Evolutionary conservation across 2,329 filamentous ascomycete genomes (phyloP).

Genomic region (Pyricularia sp.): DNA sequence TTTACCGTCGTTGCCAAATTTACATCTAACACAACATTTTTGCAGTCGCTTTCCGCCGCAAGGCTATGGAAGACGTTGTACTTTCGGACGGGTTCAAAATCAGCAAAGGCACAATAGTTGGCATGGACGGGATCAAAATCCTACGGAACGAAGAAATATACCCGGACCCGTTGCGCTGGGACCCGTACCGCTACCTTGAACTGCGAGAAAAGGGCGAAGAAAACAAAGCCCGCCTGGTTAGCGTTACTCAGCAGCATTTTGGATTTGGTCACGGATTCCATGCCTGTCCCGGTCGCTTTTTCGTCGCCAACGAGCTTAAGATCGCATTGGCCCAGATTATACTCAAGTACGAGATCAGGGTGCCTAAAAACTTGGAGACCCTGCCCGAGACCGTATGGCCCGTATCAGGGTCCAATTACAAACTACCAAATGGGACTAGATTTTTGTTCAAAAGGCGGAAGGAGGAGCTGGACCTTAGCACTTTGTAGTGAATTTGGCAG

Average conservation of each 20-base stretch:
- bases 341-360: slow-evolving; percentile 20
- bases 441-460: not conserved
- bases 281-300: slow-evolving; percentile 35
- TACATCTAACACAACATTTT: no score
- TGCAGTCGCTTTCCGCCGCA: no score
- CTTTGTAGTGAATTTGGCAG: no score
- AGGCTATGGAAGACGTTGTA: no score
- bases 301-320: slow-evolving; percentile 32
- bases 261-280: slow-evolving; percentile 34
- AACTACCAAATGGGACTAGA: not conserved
- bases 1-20: no score
- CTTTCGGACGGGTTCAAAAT: not conserved
- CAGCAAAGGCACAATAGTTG: not conserved
- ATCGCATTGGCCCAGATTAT: slow-evolving; percentile 26
- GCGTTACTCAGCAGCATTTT: slow-evolving; percentile 15
- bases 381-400: not conserved
- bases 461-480: not conserved
- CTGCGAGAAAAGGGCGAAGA: not conserved
- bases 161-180: not conserved
- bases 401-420: not conserved
- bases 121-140: not conserved
- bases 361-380: not conserved
- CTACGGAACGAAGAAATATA: not conserved
- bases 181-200: not conserved
- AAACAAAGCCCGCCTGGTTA: not conserved